These are phyloP conservation scores for Pseudogymnoascus destructans DNA, from an alignment of 2,329 filamentous ascomycete genomes.

Conservation along the genomic window DNA sequence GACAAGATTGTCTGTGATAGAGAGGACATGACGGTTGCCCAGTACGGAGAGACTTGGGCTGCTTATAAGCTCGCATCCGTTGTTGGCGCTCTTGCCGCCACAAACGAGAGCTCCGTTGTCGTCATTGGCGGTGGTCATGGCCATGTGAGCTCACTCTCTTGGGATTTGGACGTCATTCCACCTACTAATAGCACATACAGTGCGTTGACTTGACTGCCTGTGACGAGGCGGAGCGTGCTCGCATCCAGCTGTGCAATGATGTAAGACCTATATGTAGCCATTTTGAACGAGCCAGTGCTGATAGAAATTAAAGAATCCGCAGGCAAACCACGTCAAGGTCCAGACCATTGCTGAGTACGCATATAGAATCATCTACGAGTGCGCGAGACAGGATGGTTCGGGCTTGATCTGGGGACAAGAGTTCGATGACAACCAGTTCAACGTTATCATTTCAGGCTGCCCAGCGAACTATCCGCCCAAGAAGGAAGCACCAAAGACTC, in stretches of 20 bases:
- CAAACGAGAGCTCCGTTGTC: neutral
- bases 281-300: neutral
- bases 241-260: slow-evolving; percentile 7
- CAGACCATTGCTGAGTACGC: slow-evolving; percentile 8
- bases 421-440: slow-evolving; percentile 1
- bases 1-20: slow-evolving; percentile 1
- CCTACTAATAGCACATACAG: neutral
- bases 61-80: slow-evolving; percentile 9
- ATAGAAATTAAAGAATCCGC: neutral
- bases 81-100: neutral
- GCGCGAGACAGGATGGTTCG: slow-evolving; percentile 8
- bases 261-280: neutral
- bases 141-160: neutral
- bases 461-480: neutral
- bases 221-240: slow-evolving; percentile 1
- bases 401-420: slow-evolving; percentile 7
- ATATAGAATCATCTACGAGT: slow-evolving; percentile 9
- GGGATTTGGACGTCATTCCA: neutral
- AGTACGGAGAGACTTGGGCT: slow-evolving; percentile 6
- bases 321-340: slow-evolving; percentile 1
- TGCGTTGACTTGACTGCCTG: slow-evolving; percentile 9
- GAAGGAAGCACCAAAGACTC: neutral
- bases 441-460: slow-evolving; percentile 7
- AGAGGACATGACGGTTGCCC: neutral
- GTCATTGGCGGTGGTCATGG: neutral